Evolutionary conservation across 768 basidiomycete species (phyloP), one percentile per base, ranked within the genome.

Genomic region (Lactarius quietus): DNA sequence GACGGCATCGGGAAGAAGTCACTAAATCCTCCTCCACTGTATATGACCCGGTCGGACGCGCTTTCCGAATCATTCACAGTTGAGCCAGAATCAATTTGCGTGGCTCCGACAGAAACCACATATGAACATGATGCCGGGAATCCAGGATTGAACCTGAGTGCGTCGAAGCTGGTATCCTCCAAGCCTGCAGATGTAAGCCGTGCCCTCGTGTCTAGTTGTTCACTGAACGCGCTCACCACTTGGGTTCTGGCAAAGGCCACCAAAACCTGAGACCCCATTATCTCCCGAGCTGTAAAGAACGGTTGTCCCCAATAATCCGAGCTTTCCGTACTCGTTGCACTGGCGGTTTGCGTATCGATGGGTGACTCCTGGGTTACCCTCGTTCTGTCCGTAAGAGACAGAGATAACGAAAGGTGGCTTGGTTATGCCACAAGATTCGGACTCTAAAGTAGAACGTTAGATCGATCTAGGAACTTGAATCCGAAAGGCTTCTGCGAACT

Each of bases 91-190:
- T 74, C 73, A 26, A 79, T 67, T 65, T 78, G 77, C 10, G 79
- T 79, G 26, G 76, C 72, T 38, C 80, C 76, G 64, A 79, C 74
- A 20, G 70, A 60, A 23, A 71, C 76, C 31, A 83, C 70, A 64
- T 74, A 83, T 29, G 82, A 78, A 57, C 82, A 82, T 3, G 75
- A 74, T 23, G 69, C 74, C 0, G 82, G 81, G 75, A 82, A 82
- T 20, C 53, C 67, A 0, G 80, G 81, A 65, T 76, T 80, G 72
- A 83, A 82, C 43, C 70, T 68, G 6, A 54, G 73, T 31, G 76
- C 76, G 33, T 54, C 48, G 6, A 51, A 6, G 18, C 69, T 15
- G 7, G 6, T 28, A 36, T 8, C 33, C 3, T 33, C 8, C 33
- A 33, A 33, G 33, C 33, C 33, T 33, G 33, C 3, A 33, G 33